Percentiles rank a stretch among this genome's conserved stretches.
Evolutionary conservation across 2,329 filamentous ascomycete species (phyloP).

Genomic region (Neofusicoccum ribis): DNA sequence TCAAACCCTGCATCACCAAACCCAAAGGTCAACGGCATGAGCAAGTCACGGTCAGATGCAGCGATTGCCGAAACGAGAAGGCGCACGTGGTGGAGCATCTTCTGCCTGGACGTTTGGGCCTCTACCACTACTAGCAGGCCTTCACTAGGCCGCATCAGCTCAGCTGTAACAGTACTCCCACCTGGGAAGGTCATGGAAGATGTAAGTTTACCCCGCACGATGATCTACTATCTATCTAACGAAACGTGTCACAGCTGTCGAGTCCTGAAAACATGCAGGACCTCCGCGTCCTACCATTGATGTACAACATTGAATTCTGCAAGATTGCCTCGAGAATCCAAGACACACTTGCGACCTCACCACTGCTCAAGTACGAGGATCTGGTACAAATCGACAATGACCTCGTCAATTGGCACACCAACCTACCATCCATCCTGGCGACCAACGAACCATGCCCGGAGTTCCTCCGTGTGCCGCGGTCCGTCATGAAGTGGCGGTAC

Average conservation of each 20-base stretch:
- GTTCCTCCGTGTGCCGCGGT: slow-evolving; percentile 67
- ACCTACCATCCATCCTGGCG: slow-evolving; percentile 57
- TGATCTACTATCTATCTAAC: not conserved
- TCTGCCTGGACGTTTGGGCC: slow-evolving; percentile 47
- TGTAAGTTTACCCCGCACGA: slow-evolving; percentile 26
- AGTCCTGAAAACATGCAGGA: slow-evolving; percentile 56
- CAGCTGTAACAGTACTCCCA: slow-evolving; percentile 40
- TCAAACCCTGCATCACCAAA: slow-evolving; percentile 30
- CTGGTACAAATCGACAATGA: slow-evolving; percentile 66
- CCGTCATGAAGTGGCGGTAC: slow-evolving; percentile 81
- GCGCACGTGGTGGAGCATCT: slow-evolving; percentile 48
- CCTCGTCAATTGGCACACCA: slow-evolving; percentile 71
- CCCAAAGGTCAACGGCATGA: not conserved
- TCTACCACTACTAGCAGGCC: slow-evolving; percentile 46
- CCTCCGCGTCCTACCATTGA: slow-evolving; percentile 60
- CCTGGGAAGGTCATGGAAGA: slow-evolving; percentile 36
- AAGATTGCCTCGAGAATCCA: slow-evolving; percentile 77
- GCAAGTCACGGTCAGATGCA: not conserved
- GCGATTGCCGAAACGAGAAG: slow-evolving; percentile 38
- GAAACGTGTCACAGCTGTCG: slow-evolving; percentile 31
- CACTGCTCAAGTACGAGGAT: slow-evolving; percentile 66
- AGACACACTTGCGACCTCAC: slow-evolving; percentile 69
- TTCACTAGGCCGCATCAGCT: slow-evolving; percentile 39
- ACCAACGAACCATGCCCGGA: slow-evolving; percentile 66
- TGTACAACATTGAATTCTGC: slow-evolving; percentile 78